Conservation (phyloP, 192 early-diverging fungal species). For the Backusella macrospora region DNA sequence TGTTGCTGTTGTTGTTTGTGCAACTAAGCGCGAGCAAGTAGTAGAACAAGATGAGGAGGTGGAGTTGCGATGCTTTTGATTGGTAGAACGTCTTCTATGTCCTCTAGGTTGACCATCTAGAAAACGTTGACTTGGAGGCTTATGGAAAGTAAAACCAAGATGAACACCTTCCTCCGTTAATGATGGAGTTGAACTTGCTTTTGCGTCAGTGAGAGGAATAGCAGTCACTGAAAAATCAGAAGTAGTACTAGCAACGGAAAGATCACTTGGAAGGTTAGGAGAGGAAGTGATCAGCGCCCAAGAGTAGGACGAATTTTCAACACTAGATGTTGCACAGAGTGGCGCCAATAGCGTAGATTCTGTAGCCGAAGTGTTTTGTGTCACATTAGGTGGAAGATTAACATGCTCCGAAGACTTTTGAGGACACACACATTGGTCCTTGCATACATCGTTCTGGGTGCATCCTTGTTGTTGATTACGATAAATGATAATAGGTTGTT, state of each 20-base stretch:
- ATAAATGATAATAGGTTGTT: slow-evolving; percentile 8
- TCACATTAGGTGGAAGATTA: slow-evolving; percentile 8
- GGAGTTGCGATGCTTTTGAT: slow-evolving; percentile 8
- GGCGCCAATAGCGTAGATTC: slow-evolving; percentile 16
- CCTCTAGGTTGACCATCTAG: slow-evolving; percentile 16
- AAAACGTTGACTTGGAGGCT: slow-evolving; percentile 14
- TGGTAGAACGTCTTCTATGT: background rate
- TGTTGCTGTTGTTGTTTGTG: background rate
- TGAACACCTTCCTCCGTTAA: background rate
- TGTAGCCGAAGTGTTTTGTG: background rate
- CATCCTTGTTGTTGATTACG: background rate
- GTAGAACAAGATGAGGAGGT: background rate
- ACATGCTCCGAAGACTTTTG: slow-evolving; percentile 6
- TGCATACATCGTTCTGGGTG: background rate
- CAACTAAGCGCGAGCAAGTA: background rate
- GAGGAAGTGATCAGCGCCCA: slow-evolving; percentile 25
- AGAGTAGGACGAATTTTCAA: slow-evolving; percentile 18
- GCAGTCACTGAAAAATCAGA: background rate
- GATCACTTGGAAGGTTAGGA: background rate
- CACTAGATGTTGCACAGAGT: slow-evolving; percentile 14
- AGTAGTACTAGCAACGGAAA: background rate
- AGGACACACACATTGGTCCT: slow-evolving; percentile 13
- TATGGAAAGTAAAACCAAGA: slow-evolving; percentile 18
- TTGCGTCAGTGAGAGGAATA: background rate
- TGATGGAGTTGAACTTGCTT: background rate